Base-by-base conservation (phyloP, 352 stramenopile species). In the Ophiocytium majus region DNA sequence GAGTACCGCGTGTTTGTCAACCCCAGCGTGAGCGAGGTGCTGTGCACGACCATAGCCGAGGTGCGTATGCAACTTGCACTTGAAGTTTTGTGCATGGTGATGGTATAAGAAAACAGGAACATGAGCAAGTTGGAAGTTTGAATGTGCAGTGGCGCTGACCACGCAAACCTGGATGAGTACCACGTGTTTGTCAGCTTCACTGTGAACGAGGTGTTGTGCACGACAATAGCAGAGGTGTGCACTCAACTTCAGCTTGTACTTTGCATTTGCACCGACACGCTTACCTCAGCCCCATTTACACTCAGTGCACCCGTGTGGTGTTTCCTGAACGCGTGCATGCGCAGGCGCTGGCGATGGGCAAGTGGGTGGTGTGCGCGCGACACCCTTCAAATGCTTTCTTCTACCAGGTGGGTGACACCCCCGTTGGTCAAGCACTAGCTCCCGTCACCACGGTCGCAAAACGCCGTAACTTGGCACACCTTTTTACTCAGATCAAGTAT, bases 311-410 rank as follows among this genome's bases (percentile, higher is more conserved):
- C 43, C 14, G 43, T 14, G 5, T 57, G 5, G 43, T 57, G 43
- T 57, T 5, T 14, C 5, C 5, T 57, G 43, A 5, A 57, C 43
- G 43, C 14, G 43, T 57, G 43, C 43, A 57, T 57, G 43, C 43
- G 43, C 43, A 57, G 75, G 92, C 92, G 31, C 78, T 95, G 63
- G 92, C 92, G 10, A 95, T 95, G 92, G 92, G 91, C 35, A 95
- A 95, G 89, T 95, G 92, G 86, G 92, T 93, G 0, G 90, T 95
- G 31, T 90, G 93, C 64, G 90, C 92, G 0, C 90, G 90, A 35
- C 93, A 96, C 89, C 92, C 90, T 35, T 94, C 91, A 0, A 95
- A 95, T 89, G 90, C 90, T 5, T 95, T 95, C 87, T 95, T 95
- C 88, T 89, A 81, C 50, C 75, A 81, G 75, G 75, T 57, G 10